These are phyloP conservation scores for Gossypium ekmanianum DNA, from an alignment of 345 rosid species.

Conservation along the genomic window DNA sequence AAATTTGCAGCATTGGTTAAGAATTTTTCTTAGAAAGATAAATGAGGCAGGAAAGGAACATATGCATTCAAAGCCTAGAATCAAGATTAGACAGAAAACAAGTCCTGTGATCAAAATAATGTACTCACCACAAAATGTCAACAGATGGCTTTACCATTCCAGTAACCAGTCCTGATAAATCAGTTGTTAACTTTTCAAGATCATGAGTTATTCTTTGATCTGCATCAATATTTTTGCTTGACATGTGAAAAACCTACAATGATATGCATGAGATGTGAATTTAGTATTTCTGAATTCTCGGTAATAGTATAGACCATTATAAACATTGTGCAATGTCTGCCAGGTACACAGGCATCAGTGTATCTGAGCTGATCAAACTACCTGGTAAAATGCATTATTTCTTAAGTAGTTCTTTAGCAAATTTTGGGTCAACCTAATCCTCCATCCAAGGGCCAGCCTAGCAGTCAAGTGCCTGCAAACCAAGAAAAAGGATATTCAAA, in stretches of 20 bases:
- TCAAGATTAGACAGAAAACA: slow-evolving; percentile 14
- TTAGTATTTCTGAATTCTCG: slow-evolving; percentile 5
- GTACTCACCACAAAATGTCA: slow-evolving; percentile 87
- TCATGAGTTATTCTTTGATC: slow-evolving; percentile 97
- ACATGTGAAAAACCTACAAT: slow-evolving; percentile 80
- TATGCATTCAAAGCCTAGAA: neutral
- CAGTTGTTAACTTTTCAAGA: slow-evolving; percentile 79
- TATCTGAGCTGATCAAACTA: slow-evolving; percentile 26
- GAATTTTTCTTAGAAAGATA: slow-evolving; percentile 18
- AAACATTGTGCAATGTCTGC: slow-evolving; percentile 1
- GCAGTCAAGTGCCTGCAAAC: slow-evolving; percentile 73
- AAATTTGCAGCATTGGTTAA: slow-evolving; percentile 20
- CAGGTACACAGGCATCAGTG: slow-evolving; percentile 1
- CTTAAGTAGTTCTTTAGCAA: slow-evolving; percentile 78
- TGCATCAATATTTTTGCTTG: slow-evolving; percentile 80
- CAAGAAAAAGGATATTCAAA: slow-evolving; percentile 1
- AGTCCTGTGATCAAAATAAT: slow-evolving; percentile 4
- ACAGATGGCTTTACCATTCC: slow-evolving; percentile 99
- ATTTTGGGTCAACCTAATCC: slow-evolving; percentile 89
- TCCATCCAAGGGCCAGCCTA: slow-evolving; percentile 92
- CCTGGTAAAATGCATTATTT: slow-evolving; percentile 96
- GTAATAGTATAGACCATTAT: neutral
- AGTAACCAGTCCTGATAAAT: slow-evolving; percentile 86
- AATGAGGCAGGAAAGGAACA: neutral
- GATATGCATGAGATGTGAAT: slow-evolving; percentile 11